Conservation (phyloP, 2,329 filamentous ascomycete genomes). For the Stagonosporopsis vannaccii region DNA sequence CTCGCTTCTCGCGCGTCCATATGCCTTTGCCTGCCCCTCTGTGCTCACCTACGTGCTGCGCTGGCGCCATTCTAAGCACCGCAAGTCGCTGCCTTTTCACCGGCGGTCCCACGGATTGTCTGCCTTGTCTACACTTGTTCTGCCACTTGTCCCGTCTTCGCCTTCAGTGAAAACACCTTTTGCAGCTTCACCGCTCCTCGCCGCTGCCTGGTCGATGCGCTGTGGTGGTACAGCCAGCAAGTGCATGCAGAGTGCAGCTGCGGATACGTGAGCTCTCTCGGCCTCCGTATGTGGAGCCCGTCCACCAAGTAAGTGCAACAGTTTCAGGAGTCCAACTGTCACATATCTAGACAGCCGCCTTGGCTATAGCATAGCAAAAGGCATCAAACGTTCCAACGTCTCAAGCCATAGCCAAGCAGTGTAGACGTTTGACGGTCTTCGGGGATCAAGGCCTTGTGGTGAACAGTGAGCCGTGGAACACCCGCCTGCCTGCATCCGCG, state of each 20-base stretch:
- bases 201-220: background rate
- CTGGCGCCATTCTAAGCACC: constrained; percentile 28
- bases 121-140: background rate
- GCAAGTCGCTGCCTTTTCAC: constrained; percentile 16
- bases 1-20: constrained; percentile 23
- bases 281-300: constrained; percentile 9
- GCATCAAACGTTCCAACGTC: constrained; percentile 36
- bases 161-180: constrained; percentile 6
- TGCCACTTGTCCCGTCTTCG: background rate
- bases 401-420: constrained; percentile 29
- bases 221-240: constrained; percentile 28
- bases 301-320: constrained; percentile 24
- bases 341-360: constrained; percentile 30
- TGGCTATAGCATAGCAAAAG: constrained; percentile 34
- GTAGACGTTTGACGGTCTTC: constrained; percentile 27
- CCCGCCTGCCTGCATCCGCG: constrained; percentile 20
- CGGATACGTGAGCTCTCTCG: constrained; percentile 12
- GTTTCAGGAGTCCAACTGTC: constrained; percentile 29
- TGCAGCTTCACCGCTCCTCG: constrained; percentile 35
- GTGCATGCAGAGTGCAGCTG: constrained; percentile 16
- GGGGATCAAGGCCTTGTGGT: constrained; percentile 12
- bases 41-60: constrained; percentile 34
- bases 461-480: constrained; percentile 20
- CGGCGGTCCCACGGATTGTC: background rate
- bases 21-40: constrained; percentile 6